A percentile compares a stretch with the other conserved stretches of the same genome.
These are phyloP conservation scores for Solanum appendiculatum DNA, from an alignment of 257 asterid genomes.

Conservation along the genomic window DNA sequence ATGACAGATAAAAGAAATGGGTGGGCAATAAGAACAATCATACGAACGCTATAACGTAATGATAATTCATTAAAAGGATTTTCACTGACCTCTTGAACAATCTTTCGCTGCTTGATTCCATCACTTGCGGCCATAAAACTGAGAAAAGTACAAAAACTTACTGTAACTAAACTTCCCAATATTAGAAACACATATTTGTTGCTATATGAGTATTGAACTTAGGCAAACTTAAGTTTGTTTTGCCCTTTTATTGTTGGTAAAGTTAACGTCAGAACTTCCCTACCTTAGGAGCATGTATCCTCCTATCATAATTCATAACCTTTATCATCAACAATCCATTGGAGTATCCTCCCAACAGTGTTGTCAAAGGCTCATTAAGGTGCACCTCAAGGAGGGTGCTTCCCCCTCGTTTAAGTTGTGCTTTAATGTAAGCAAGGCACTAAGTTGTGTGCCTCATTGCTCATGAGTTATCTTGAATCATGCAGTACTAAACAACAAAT, in stretches of 20 bases:
- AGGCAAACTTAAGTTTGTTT: neutral
- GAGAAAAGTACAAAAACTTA: neutral
- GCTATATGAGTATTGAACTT: neutral
- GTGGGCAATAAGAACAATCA: neutral
- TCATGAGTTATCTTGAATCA: neutral
- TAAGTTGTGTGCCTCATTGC: neutral
- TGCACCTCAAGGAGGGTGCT: neutral
- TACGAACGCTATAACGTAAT: neutral
- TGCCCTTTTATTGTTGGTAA: neutral
- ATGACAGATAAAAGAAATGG: neutral
- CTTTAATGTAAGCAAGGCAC: neutral
- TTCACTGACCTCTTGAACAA: conserved; percentile 58
- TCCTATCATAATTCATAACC: neutral
- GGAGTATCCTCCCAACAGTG: neutral
- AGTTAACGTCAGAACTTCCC: neutral
- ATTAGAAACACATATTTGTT: neutral
- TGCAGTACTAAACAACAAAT: no score
- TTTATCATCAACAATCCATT: neutral
- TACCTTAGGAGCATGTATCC: neutral
- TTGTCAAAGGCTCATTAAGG: neutral
- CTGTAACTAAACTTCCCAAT: neutral
- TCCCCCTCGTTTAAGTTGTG: neutral
- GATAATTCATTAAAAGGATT: neutral
- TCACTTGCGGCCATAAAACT: conserved; percentile 87
- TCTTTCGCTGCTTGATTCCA: conserved; percentile 56